These are phyloP conservation scores for Microcos paniculata DNA, from an alignment of 345 rosid genomes.

Conservation along the genomic window DNA sequence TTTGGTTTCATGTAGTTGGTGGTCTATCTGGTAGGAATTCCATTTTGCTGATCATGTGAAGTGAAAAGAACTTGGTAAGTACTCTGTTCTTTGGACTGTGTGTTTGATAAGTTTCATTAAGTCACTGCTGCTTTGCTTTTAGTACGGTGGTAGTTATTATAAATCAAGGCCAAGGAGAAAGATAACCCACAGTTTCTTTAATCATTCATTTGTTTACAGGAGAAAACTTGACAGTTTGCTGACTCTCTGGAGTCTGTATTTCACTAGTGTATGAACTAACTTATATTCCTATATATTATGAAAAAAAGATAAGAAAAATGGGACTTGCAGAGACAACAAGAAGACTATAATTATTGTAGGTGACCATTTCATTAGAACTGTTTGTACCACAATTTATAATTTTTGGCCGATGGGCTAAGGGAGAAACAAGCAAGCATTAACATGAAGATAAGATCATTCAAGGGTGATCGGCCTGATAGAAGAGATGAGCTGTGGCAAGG, in stretches of 20 bases:
- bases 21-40: not conserved
- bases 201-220: not conserved
- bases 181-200: not conserved
- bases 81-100: not conserved
- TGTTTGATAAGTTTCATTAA: not conserved
- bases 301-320: not conserved
- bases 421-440: no score
- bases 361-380: not conserved
- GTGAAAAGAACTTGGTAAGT: not conserved
- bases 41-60: not conserved
- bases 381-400: no score
- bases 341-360: not conserved
- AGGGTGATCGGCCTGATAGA: no score
- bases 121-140: not conserved
- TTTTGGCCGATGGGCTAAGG: no score
- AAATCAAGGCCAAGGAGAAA: not conserved
- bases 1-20: not conserved
- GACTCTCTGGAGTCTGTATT: not conserved
- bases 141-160: not conserved
- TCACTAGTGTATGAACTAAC: not conserved
- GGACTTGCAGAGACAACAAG: not conserved
- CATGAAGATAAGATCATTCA: no score
- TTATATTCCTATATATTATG: not conserved
- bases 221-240: not conserved
- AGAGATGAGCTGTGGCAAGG: no score